Percentiles rank a stretch among this genome's conserved stretches.
Evolutionary conservation across 306 rosid species (phyloP).

Genomic region (apple (Malus domestica)): DNA sequence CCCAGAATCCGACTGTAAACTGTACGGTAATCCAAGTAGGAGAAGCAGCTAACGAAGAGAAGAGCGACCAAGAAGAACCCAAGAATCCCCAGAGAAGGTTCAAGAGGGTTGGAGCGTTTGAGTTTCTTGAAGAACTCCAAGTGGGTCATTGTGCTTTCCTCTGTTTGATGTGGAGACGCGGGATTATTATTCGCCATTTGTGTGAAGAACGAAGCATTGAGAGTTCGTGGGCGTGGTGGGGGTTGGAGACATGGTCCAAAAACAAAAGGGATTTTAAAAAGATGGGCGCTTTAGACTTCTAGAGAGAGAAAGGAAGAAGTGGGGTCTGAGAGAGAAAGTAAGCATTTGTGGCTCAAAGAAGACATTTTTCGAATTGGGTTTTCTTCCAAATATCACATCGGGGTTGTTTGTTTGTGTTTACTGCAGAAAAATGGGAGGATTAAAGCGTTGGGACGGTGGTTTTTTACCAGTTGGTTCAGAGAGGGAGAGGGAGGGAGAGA

Average conservation of each 20-base stretch:
- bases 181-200: slow-evolving; percentile 33
- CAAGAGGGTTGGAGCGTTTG: slow-evolving; percentile 57
- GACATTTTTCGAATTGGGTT: neutral
- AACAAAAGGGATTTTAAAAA: slow-evolving; percentile 8
- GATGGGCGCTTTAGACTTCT: slow-evolving; percentile 5
- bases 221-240: slow-evolving; percentile 2
- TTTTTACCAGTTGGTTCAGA: neutral
- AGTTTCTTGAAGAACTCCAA: slow-evolving; percentile 44
- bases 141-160: slow-evolving; percentile 29
- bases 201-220: neutral
- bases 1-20: slow-evolving; percentile 9
- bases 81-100: slow-evolving; percentile 38
- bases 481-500: neutral
- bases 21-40: slow-evolving; percentile 41
- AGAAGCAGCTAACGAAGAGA: slow-evolving; percentile 47
- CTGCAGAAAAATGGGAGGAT: neutral
- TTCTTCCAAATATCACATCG: neutral
- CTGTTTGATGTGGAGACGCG: slow-evolving; percentile 19
- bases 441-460: neutral
- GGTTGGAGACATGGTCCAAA: neutral
- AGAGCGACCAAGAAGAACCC: slow-evolving; percentile 39
- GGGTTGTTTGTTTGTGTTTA: neutral
- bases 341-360: slow-evolving; percentile 18
- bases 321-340: slow-evolving; percentile 14
- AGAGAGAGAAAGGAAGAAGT: neutral